These are phyloP conservation scores for Aureobasidium sp. DNA, from an alignment of 2,329 filamentous ascomycete species.

Conservation along the genomic window DNA sequence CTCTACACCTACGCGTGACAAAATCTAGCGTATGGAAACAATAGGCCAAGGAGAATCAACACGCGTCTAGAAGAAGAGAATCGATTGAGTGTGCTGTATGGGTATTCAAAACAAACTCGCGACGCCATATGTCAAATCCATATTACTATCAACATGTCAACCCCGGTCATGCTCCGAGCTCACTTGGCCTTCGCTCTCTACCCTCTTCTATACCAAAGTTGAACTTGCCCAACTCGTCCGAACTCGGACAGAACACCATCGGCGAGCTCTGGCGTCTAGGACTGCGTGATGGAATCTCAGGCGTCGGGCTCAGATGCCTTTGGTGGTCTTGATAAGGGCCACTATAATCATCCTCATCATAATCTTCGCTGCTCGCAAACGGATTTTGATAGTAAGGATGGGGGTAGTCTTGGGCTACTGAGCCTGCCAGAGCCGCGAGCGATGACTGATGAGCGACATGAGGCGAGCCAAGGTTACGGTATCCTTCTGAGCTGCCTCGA, in stretches of 20 bases:
- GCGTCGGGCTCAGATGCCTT: conserved; percentile 7
- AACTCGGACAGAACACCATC: conserved; percentile 14
- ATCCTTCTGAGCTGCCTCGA: not conserved
- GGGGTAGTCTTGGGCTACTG: conserved; percentile 3
- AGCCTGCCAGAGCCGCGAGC: not conserved
- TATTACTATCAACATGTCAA: not conserved
- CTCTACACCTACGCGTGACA: not conserved
- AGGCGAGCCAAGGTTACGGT: not conserved
- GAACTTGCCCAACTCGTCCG: conserved; percentile 15
- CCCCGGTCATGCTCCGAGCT: not conserved
- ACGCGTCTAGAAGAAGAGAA: not conserved
- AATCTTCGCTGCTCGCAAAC: conserved; percentile 12
- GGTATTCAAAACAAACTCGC: not conserved
- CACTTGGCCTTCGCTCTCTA: not conserved
- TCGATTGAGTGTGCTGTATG: not conserved
- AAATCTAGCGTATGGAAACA: not conserved
- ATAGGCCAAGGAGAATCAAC: not conserved
- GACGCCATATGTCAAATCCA: not conserved
- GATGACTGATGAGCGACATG: not conserved
- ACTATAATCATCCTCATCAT: conserved; percentile 10
- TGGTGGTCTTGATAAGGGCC: not conserved
- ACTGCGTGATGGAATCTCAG: conserved; percentile 15
- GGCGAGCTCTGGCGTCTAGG: conserved; percentile 13
- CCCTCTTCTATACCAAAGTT: conserved; percentile 15
- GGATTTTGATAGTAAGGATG: conserved; percentile 15